phyloP scores from a whole-genome alignment of 495 filamentous ascomycete species.

The Penicillium soppii region DNA sequence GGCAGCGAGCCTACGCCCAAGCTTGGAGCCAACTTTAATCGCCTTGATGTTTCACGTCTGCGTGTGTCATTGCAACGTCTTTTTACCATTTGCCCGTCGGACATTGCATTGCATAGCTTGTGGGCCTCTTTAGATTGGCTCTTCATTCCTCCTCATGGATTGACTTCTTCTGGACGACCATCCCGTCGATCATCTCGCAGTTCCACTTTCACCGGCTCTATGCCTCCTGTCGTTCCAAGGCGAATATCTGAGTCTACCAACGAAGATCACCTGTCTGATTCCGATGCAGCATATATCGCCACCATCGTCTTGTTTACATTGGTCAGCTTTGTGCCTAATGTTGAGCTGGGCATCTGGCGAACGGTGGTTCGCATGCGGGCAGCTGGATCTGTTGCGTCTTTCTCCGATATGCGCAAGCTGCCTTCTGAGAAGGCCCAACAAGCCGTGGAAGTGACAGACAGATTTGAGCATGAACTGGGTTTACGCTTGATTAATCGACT shows the following conservation, averaged over 20 bases:
- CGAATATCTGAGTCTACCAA: constrained; percentile 24
- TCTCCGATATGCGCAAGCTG: constrained; percentile 40
- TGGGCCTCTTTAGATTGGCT: constrained; percentile 70
- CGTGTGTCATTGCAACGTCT: constrained; percentile 34
- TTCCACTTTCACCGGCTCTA: constrained; percentile 25
- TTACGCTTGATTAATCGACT: constrained; percentile 55
- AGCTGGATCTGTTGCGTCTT: constrained; percentile 50
- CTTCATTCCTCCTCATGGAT: constrained; percentile 61
- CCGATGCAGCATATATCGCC: constrained; percentile 55
- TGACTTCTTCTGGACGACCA: constrained; percentile 38
- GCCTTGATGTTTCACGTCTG: constrained; percentile 33
- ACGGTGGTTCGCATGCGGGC: constrained; percentile 52
- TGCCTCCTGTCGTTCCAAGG: constrained; percentile 26
- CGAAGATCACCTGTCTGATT: constrained; percentile 47
- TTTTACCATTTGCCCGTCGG: constrained; percentile 41
- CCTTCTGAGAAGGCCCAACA: constrained; percentile 24
- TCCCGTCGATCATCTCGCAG: constrained; percentile 39
- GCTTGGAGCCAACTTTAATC: background rate
- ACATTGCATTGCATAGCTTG: constrained; percentile 70
- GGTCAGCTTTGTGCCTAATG: constrained; percentile 48
- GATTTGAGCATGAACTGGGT: constrained; percentile 61
- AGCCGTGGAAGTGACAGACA: constrained; percentile 45
- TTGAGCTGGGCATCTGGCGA: constrained; percentile 48
- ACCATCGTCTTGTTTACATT: constrained; percentile 58
- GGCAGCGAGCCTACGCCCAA: constrained; percentile 30